A percentile compares a stretch with the other conserved stretches of the same genome.
These are phyloP conservation scores for Malus hybrid DNA, from an alignment of 331 rosid species.

Conservation along the genomic window DNA sequence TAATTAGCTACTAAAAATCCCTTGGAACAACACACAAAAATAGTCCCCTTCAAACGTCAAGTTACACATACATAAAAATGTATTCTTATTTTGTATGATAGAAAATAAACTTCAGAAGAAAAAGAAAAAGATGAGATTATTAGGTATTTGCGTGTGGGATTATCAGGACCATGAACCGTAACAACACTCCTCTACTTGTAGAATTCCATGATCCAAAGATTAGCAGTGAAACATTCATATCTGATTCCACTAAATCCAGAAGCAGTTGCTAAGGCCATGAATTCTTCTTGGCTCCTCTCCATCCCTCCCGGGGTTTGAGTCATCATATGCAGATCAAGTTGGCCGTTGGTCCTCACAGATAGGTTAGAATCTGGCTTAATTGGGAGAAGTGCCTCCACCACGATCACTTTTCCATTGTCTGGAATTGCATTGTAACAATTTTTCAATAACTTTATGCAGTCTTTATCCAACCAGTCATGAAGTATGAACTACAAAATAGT, in stretches of 20 bases:
- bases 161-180: not conserved
- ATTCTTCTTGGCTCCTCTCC: constrained; percentile 30
- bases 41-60: too few relatives aligned
- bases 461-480: constrained; percentile 43
- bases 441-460: constrained; percentile 33
- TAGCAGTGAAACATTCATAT: constrained; percentile 2
- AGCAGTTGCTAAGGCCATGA: not conserved
- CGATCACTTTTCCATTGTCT: not conserved
- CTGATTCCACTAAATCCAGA: constrained; percentile 30
- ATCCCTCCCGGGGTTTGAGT: constrained; percentile 37
- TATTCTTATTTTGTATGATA: not conserved
- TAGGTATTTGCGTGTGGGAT: not conserved
- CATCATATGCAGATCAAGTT: constrained; percentile 35
- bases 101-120: not conserved
- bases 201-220: constrained; percentile 39
- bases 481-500: constrained; percentile 26
- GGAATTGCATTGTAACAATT: not conserved
- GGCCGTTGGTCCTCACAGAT: not conserved
- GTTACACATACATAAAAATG: too few relatives aligned
- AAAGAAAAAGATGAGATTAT: too few relatives aligned
- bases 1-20: too few relatives aligned
- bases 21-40: too few relatives aligned
- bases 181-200: constrained; percentile 15
- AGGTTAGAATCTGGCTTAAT: constrained; percentile 6
- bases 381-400: not conserved